Evolutionary conservation across 305 asterid genomes (phyloP).

Genomic region (Solanum chacoense): DNA sequence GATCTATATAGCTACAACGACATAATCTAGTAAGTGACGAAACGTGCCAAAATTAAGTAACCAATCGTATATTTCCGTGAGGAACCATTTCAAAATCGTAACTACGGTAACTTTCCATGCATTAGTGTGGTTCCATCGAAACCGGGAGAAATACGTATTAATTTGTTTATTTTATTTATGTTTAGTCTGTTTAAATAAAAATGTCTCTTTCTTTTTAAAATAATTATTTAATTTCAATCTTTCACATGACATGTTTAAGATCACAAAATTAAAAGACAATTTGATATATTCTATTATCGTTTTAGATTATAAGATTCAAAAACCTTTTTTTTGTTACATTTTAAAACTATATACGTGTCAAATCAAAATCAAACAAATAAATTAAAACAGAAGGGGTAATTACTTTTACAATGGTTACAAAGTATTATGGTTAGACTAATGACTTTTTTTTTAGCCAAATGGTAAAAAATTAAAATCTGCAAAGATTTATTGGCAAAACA

Average conservation of each 20-base stretch:
- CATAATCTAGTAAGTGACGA: too few relatives aligned
- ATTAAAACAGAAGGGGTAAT: neutral
- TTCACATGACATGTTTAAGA: neutral
- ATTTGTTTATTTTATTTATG: neutral
- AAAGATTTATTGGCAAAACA: neutral
- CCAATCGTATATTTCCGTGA: neutral
- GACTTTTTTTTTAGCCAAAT: neutral
- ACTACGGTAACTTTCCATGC: neutral
- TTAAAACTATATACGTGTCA: too few relatives aligned
- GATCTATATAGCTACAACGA: neutral
- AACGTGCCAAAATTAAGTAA: neutral
- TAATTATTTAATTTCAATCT: too few relatives aligned
- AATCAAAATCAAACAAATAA: neutral
- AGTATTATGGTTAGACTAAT: neutral
- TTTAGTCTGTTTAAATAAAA: neutral
- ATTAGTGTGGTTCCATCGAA: neutral
- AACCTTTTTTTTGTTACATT: neutral
- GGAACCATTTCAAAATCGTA: neutral
- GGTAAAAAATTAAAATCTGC: neutral
- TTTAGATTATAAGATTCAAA: too few relatives aligned
- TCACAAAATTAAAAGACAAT: too few relatives aligned
- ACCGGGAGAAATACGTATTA: neutral
- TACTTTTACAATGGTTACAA: neutral
- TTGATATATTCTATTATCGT: too few relatives aligned
- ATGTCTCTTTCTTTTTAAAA: neutral